Conservation (phyloP, 1,139 yeast genomes). For the Hanseniaspora gamundiae region DNA sequence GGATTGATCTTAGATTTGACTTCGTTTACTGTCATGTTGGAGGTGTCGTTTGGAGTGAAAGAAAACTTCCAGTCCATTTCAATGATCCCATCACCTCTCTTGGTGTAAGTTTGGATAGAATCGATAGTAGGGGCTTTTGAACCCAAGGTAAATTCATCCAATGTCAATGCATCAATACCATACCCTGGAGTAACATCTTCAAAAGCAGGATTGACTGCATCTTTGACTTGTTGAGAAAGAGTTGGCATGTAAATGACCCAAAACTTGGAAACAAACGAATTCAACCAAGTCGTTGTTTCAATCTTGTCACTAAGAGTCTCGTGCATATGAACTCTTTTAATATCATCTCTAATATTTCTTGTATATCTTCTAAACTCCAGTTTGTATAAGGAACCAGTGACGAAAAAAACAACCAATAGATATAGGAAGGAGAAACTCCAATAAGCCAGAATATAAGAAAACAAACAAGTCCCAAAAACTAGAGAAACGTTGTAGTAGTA, state of each 20-base stretch:
- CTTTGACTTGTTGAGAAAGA: conserved; percentile 60
- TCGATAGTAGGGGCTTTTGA: conserved; percentile 67
- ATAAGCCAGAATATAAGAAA: conserved; percentile 55
- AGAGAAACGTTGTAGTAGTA: conserved; percentile 58
- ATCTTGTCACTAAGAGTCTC: conserved; percentile 48
- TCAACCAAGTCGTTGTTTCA: conserved; percentile 75
- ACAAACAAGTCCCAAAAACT: conserved; percentile 58
- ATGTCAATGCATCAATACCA: conserved; percentile 59
- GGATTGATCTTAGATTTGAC: conserved; percentile 61
- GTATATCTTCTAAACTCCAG: conserved; percentile 63
- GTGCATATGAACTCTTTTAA: conserved; percentile 46
- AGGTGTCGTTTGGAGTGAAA: conserved; percentile 70
- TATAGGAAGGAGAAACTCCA: conserved; percentile 34
- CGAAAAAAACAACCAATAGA: conserved; percentile 43
- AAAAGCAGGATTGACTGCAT: conserved; percentile 50
- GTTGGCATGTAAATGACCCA: conserved; percentile 88
- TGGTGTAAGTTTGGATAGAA: conserved; percentile 58
- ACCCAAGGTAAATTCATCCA: conserved; percentile 71
- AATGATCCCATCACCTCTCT: conserved; percentile 49
- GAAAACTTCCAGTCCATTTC: conserved; percentile 81
- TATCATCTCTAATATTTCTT: conserved; percentile 61
- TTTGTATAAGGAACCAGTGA: conserved; percentile 54
- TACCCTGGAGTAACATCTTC: conserved; percentile 70
- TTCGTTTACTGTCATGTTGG: conserved; percentile 69
- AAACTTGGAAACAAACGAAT: conserved; percentile 61